Percentiles rank a stretch among this genome's conserved stretches.
Conservation (phyloP, 768 basidiomycete genomes). For the Neoboletus brunneissimus region DNA sequence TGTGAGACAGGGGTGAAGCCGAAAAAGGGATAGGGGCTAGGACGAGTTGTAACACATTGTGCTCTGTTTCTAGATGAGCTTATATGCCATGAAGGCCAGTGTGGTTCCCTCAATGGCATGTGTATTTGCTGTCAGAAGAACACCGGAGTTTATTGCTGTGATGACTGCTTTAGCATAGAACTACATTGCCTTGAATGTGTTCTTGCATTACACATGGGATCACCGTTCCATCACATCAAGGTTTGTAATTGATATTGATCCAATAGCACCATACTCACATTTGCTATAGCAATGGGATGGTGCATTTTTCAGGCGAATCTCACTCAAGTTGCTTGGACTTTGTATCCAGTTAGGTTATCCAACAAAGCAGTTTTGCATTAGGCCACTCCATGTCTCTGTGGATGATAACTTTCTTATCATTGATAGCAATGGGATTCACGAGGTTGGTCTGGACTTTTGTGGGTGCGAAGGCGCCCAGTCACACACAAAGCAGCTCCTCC, state of each 20-base stretch:
- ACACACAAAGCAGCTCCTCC: constrained; percentile 31
- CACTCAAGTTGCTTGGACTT: constrained; percentile 23
- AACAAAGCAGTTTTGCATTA: constrained; percentile 11
- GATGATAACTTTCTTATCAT: constrained; percentile 28
- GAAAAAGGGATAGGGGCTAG: too few relatives aligned
- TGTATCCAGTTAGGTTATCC: constrained; percentile 25
- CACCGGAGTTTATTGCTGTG: constrained; percentile 4
- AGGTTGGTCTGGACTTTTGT: constrained; percentile 31
- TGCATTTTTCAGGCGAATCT: constrained; percentile 9
- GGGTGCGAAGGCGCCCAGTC: constrained; percentile 22
- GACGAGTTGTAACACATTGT: too few relatives aligned
- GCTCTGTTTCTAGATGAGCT: constrained; percentile 15
- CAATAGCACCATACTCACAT: background rate
- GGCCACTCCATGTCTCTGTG: background rate
- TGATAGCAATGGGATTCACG: constrained; percentile 19
- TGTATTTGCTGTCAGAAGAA: background rate
- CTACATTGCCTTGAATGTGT: constrained; percentile 9
- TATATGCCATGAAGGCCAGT: constrained; percentile 11
- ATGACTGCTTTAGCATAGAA: constrained; percentile 7
- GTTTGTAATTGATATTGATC: background rate
- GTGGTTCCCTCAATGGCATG: background rate
- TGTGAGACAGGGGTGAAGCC: too few relatives aligned
- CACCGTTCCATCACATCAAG: constrained; percentile 18
- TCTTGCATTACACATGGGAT: constrained; percentile 2
- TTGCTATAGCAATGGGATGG: constrained; percentile 15